Evolutionary conservation across 805 yeast genomes (phyloP).

Genomic region (Saccharomycopsis sp.): DNA sequence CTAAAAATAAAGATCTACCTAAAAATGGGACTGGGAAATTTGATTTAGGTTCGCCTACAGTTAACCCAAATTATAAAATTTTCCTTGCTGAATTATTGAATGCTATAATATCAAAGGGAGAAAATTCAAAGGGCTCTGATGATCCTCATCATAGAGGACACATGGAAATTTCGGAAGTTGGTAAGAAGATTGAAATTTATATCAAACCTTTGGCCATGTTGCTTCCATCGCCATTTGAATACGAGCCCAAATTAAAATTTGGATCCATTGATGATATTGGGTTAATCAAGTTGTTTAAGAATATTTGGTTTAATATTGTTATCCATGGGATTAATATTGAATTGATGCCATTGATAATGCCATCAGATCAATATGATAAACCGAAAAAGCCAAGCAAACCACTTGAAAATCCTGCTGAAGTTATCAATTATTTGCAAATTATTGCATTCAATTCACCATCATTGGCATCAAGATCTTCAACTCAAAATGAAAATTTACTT

Average conservation of each 20-base stretch:
- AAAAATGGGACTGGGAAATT: slow-evolving; percentile 4
- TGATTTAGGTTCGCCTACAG: slow-evolving; percentile 22
- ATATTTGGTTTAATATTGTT: slow-evolving; percentile 91
- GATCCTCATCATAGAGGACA: slow-evolving; percentile 64
- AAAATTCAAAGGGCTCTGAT: slow-evolving; percentile 47
- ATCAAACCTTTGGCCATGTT: slow-evolving; percentile 71
- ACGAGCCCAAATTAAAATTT: slow-evolving; percentile 37
- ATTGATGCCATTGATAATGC: slow-evolving; percentile 23
- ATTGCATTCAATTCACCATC: slow-evolving; percentile 89
- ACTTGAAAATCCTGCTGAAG: slow-evolving; percentile 29
- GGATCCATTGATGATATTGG: slow-evolving; percentile 35
- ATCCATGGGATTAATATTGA: slow-evolving; percentile 78
- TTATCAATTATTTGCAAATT: slow-evolving; percentile 41
- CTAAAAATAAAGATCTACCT: neutral
- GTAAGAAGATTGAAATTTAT: slow-evolving; percentile 54
- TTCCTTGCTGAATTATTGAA: slow-evolving; percentile 63
- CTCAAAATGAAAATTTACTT: slow-evolving; percentile 83
- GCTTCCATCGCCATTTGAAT: slow-evolving; percentile 45
- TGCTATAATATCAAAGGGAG: slow-evolving; percentile 70
- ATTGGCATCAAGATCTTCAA: slow-evolving; percentile 71
- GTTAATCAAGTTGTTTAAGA: slow-evolving; percentile 58
- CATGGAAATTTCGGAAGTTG: slow-evolving; percentile 61
- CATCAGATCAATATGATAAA: slow-evolving; percentile 6
- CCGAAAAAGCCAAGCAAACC: slow-evolving; percentile 6
- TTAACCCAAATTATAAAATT: slow-evolving; percentile 43